Percentiles rank a stretch among this genome's conserved stretches.
phyloP scores from a whole-genome alignment of 306 rosid species.

The Fragaria vesca region DNA sequence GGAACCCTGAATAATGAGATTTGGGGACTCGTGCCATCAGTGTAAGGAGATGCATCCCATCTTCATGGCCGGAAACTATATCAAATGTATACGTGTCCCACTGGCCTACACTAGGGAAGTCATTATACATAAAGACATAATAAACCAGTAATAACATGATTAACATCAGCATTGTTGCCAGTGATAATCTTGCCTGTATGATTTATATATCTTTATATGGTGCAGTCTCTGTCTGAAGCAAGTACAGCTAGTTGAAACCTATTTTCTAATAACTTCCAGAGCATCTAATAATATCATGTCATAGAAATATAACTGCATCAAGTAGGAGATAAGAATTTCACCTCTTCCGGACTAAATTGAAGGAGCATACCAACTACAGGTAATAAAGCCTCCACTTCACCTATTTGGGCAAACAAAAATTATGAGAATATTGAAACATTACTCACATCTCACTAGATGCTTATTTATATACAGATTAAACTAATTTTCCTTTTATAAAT shows the following conservation, averaged over 20 bases:
- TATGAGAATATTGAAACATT: constrained; percentile 1
- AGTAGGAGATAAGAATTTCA: constrained; percentile 30
- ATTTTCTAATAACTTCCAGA: background rate
- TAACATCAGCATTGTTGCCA: background rate
- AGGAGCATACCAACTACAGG: constrained; percentile 98
- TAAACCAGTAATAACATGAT: background rate
- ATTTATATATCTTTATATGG: background rate
- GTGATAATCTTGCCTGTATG: background rate
- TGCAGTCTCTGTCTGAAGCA: background rate
- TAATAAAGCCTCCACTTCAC: constrained; percentile 92
- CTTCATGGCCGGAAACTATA: background rate
- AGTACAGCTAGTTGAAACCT: background rate
- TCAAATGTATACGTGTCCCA: background rate
- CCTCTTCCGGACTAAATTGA: constrained; percentile 99
- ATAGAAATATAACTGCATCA: background rate
- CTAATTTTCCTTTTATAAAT: background rate
- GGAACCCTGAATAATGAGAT: background rate
- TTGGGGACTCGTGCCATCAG: background rate
- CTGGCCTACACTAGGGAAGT: background rate
- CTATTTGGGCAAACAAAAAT: constrained; percentile 34
- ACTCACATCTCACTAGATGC: background rate
- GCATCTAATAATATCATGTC: background rate
- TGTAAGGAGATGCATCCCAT: background rate
- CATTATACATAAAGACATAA: background rate
- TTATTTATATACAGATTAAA: background rate